Percentiles rank a stretch among this genome's conserved stretches.
Evolutionary conservation across 148 eudicot species (phyloP).

Genomic region (Nyssa sinensis): DNA sequence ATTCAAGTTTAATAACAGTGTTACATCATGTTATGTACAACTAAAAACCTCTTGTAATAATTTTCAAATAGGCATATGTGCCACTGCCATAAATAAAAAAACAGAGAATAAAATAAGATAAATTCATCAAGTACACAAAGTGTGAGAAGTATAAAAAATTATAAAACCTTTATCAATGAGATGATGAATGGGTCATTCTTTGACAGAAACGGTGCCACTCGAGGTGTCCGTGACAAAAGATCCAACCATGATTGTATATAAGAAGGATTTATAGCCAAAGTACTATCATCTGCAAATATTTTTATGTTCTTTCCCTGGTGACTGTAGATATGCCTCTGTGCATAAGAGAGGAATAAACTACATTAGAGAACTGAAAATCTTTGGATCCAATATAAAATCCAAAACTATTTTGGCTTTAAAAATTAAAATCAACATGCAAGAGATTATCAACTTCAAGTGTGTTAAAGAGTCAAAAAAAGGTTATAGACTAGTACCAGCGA

Average conservation of each 20-base stretch:
- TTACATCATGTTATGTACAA: not conserved
- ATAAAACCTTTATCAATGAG: slow-evolving; percentile 72
- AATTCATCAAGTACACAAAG: not conserved
- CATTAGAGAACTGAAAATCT: not conserved
- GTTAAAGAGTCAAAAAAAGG: not conserved
- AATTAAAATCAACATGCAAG: not conserved
- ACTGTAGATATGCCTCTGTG: slow-evolving; percentile 87
- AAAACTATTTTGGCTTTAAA: no score
- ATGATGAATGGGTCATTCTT: slow-evolving; percentile 75
- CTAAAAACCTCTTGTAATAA: not conserved
- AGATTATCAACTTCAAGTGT: not conserved
- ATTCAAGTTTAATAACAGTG: not conserved
- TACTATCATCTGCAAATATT: slow-evolving; percentile 85
- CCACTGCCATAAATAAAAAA: not conserved
- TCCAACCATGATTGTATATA: slow-evolving; percentile 70
- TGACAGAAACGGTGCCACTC: slow-evolving; percentile 90
- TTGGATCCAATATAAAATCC: not conserved
- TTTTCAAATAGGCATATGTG: not conserved
- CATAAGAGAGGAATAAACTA: not conserved
- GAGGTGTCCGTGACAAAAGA: slow-evolving; percentile 82
- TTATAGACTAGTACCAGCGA: not conserved
- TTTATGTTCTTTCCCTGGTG: slow-evolving; percentile 70
- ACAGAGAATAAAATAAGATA: not conserved
- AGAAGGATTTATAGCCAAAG: slow-evolving; percentile 77
- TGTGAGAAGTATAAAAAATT: slow-evolving; percentile 1